Evolutionary conservation across 106 monocot genomes (phyloP).

Genomic region (Ottelia alismoides): DNA sequence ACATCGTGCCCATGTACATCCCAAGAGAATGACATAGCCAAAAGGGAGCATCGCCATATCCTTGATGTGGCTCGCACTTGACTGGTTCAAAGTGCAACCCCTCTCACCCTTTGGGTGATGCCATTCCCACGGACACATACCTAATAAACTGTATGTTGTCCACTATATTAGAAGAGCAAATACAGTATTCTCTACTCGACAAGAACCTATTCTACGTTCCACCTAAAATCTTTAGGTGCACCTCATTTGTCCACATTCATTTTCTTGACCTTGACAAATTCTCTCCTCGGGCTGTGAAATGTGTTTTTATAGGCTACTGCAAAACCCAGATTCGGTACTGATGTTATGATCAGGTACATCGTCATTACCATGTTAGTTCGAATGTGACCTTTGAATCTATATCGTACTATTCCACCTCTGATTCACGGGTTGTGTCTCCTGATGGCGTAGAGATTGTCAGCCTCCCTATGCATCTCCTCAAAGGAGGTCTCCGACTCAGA

Average conservation of each 20-base stretch:
- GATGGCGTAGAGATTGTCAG: too few species aligned
- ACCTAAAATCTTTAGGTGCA: not conserved
- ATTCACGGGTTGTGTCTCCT: too few species aligned
- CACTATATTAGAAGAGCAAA: not conserved
- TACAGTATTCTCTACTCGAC: not conserved
- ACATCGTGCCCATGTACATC: not conserved
- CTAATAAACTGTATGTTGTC: not conserved
- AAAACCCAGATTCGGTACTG: too few species aligned
- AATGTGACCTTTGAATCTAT: too few species aligned
- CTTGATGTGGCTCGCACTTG: not conserved
- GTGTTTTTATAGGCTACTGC: not conserved
- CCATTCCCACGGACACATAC: not conserved
- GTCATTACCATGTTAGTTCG: too few species aligned
- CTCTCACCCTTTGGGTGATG: not conserved
- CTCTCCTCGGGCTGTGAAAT: not conserved
- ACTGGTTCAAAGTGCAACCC: not conserved
- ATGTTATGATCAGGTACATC: too few species aligned
- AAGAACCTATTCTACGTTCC: not conserved
- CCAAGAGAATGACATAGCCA: not conserved
- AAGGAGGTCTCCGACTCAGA: too few species aligned
- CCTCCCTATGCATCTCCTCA: too few species aligned
- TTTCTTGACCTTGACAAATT: not conserved
- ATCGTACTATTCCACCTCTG: too few species aligned
- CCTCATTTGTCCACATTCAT: not conserved
- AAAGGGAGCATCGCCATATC: not conserved